Evolutionary conservation across 768 basidiomycete species (phyloP), one percentile per base, ranked within the genome.

Genomic region (Vishniacozyma victoriae): DNA sequence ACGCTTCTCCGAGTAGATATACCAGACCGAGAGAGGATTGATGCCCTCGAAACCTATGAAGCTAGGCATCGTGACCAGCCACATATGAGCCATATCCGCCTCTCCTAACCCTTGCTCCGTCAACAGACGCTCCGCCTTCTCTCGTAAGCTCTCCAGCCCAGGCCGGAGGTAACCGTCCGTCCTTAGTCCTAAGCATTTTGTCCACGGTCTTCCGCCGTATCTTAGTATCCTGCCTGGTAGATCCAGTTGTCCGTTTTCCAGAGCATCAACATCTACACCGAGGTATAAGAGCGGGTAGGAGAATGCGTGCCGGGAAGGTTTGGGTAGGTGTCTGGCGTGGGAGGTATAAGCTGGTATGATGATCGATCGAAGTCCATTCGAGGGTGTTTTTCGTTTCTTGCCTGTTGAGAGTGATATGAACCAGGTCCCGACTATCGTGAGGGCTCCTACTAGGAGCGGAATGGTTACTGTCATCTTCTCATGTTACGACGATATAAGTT

Each of bases 21-120:
- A 84, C 67, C 84, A 85, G 20, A 83, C 79, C 1, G 80, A 80
- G 35, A 85, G 69, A 0, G 85, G 85, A 50, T 85, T 85, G 44
- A 85, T 82, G 0, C 82, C 85, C 60, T 83, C 81, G 43, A 76
- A 78, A 0, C 84, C 84, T 23, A 82, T 49, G 43, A 80, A 79
- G 44, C 77, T 80, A 3, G 84, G 84, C 81, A 85, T 84, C 2
- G 84, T 83, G 71, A 86, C 73, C 75, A 86, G 78, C 82, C 83
- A 87, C 0, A 78, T 77, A 49, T 80, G 80, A 5, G 75, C 71
- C 4, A 83, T 40, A 1, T 48, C 31, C 4, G 44, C 43, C 9
- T 22, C n/a, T 6, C 29, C 22, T 22, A 57, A 23, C 0, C 49
- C 53, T 26, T 44, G 20, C 4, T 42, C 27, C 7, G 5, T 12